phyloP scores from a whole-genome alignment of 768 basidiomycete genomes.

The Trametes sanguinea region DNA sequence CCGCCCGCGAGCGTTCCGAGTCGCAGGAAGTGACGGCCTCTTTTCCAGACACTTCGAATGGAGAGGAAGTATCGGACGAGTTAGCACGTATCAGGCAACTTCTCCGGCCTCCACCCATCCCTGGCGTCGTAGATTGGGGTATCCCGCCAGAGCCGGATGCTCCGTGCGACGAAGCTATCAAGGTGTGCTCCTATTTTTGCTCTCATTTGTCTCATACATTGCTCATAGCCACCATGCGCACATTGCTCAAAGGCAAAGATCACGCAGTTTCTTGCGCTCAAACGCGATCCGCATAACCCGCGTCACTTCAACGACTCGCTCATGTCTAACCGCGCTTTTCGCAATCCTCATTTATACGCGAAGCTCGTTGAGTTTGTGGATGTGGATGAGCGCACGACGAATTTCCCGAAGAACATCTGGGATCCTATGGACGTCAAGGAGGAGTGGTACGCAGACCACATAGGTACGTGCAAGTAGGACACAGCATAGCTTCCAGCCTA shows the following conservation, averaged over 20 bases:
- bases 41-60: neutral
- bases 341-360: slow-evolving; percentile 95
- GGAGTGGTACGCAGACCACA: slow-evolving; percentile 75
- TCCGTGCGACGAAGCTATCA: slow-evolving; percentile 62
- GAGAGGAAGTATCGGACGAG: slow-evolving; percentile 37
- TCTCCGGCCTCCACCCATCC: slow-evolving; percentile 63
- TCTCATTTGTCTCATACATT: too few relatives aligned
- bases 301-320: slow-evolving; percentile 96
- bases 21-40: neutral
- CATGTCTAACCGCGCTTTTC: slow-evolving; percentile 89
- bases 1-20: slow-evolving; percentile 23
- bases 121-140: slow-evolving; percentile 72
- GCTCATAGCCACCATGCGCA: neutral
- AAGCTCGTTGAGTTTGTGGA: slow-evolving; percentile 95
- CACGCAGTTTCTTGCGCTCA: slow-evolving; percentile 73
- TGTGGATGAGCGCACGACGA: slow-evolving; percentile 84
- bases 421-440: slow-evolving; percentile 60
- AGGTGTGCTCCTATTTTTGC: slow-evolving; percentile 40
- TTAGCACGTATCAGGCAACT: slow-evolving; percentile 54
- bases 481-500: neutral
- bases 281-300: slow-evolving; percentile 58
- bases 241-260: slow-evolving; percentile 68
- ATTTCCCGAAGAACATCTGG: slow-evolving; percentile 78
- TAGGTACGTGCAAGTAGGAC: slow-evolving; percentile 58
- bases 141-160: slow-evolving; percentile 61